phyloP scores from a whole-genome alignment of 257 asterid species.

The Petunia axillaris region DNA sequence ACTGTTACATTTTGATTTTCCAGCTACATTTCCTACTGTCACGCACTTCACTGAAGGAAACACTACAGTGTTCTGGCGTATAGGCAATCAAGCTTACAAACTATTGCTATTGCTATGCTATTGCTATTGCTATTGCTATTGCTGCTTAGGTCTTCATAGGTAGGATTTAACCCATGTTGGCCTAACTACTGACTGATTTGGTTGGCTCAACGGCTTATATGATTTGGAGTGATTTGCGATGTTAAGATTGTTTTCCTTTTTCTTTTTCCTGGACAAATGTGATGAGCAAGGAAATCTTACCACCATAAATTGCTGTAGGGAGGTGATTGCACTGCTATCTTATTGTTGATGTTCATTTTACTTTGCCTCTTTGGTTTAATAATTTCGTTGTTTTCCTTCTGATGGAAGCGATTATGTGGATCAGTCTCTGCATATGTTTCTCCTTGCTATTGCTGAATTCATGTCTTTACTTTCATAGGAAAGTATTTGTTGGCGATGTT shows the following conservation, averaged over 20 bases:
- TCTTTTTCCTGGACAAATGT: not conserved
- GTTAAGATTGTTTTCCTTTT: not conserved
- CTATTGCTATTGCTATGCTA: not conserved
- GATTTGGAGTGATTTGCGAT: not conserved
- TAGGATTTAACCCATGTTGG: not conserved
- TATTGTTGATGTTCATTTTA: slow-evolving; percentile 7
- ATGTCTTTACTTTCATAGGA: slow-evolving; percentile 46
- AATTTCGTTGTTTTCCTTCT: not conserved
- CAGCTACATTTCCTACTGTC: not conserved
- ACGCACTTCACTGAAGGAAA: not conserved
- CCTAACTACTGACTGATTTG: not conserved
- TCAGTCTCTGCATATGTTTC: slow-evolving; percentile 1
- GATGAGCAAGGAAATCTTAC: not conserved
- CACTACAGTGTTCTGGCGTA: not conserved
- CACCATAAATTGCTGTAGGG: not conserved
- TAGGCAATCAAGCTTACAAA: not conserved
- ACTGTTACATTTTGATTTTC: not conserved
- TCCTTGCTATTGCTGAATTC: slow-evolving; percentile 13
- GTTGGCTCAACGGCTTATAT: not conserved
- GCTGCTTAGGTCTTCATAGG: not conserved
- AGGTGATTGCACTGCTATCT: slow-evolving; percentile 9
- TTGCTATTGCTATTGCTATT: not conserved
- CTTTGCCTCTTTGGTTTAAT: slow-evolving; percentile 5
- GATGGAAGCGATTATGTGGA: not conserved
- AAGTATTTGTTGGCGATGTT: slow-evolving; percentile 72